Evolutionary conservation across 2,329 filamentous ascomycete genomes (phyloP), one percentile per base, ranked within the genome.

Genomic region (Rhinocladiella mackenziei): DNA sequence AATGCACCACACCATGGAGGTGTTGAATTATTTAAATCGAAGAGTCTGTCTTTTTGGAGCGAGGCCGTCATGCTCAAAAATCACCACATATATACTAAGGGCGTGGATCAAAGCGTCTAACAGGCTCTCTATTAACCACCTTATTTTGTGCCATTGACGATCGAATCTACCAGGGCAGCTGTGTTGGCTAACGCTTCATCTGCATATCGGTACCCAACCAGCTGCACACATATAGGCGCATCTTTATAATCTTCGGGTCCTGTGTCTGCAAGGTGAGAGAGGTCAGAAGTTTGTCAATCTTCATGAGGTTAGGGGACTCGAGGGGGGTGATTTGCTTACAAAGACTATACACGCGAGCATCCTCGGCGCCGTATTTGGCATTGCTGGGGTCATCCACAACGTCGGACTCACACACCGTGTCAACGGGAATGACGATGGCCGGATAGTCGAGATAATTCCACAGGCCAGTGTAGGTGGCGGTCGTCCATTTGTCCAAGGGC

Each of bases 401-500:
- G 61, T 83, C 80, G 1, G 56, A 56, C 39, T 70, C 62, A 0
- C 48, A 57, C 40, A 81, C 70, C 2, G 60, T 59, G 2, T 78
- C 64, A 0, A 82, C 70, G 0, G 82, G 82, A 57, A 86, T 83
- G 0, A 80, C 71, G 2, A 76, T 60, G 7, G 71, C 74, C 0
- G 82, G 78, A 59, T 84, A 84, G 60, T 86, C 81, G 1, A 86
- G 70, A 34, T 84, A 57, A 58, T 86, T 86, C 80, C 81, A 86
- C 50, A 80, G 74, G 0, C 74, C 66, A 0, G 80, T 84, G 55
- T 86, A 86, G 1, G 73, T 73, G 40, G 77, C 74, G 0, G 76
- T 73, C 0, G 72, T 73, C 63, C 77, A 83, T 3, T 71, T 65
- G 62, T 84, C 80, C 40, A 80, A 71, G 6, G 72, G 69, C 1